A percentile compares a stretch with the other conserved stretches of the same genome.
These are phyloP conservation scores for Kwoniella sp. DNA, from an alignment of 768 basidiomycete genomes.

Conservation along the genomic window DNA sequence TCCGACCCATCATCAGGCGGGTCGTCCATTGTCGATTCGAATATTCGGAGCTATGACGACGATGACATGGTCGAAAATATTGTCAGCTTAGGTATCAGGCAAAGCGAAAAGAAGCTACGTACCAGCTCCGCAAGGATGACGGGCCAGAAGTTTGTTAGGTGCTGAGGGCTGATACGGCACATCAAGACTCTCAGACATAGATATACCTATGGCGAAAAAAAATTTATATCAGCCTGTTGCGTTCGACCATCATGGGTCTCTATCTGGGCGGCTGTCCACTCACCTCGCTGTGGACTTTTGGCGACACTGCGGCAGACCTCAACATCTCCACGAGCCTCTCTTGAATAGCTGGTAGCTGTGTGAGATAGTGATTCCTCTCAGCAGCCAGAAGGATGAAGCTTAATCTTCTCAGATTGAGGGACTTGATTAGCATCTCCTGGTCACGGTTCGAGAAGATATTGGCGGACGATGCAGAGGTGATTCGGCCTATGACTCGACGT, in stretches of 20 bases:
- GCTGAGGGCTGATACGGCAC: conserved; percentile 85
- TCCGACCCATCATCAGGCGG: conserved; percentile 81
- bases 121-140: conserved; percentile 83
- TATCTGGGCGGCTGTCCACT: conserved; percentile 2
- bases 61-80: background rate
- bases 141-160: conserved; percentile 94
- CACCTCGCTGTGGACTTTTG: conserved; percentile 88
- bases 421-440: conserved; percentile 84
- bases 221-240: no score
- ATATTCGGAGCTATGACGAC: conserved; percentile 74
- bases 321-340: conserved; percentile 94
- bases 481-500: conserved; percentile 50
- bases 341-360: conserved; percentile 88
- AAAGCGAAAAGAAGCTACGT: no score
- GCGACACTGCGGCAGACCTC: conserved; percentile 70
- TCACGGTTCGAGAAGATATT: conserved; percentile 97
- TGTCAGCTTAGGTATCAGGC: background rate
- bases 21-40: conserved; percentile 74
- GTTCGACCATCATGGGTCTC: background rate
- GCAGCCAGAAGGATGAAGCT: conserved; percentile 83
- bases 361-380: conserved; percentile 87
- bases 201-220: conserved; percentile 60
- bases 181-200: conserved; percentile 87
- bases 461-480: conserved; percentile 81
- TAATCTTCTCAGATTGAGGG: conserved; percentile 80